Evolutionary conservation across 331 rosid species (phyloP).

Genomic region (Prunus yedoensis): DNA sequence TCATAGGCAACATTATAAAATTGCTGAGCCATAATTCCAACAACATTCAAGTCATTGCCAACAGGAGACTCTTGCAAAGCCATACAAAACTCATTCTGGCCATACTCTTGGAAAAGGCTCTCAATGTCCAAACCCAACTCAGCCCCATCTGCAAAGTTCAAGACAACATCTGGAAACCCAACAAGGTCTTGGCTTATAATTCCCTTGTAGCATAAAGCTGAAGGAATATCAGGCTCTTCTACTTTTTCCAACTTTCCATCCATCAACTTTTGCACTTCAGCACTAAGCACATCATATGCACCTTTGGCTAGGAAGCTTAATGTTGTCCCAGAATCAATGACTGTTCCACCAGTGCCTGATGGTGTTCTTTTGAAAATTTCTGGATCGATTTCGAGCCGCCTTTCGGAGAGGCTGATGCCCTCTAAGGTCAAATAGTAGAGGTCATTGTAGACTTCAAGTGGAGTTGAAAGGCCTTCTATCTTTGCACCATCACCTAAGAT

Average conservation of each 20-base stretch:
- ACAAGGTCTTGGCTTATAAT: not conserved
- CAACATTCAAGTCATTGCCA: not conserved
- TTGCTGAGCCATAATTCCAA: conserved; percentile 25
- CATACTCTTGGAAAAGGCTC: conserved; percentile 10
- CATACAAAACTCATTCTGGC: conserved; percentile 13
- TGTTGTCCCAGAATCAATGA: conserved; percentile 11
- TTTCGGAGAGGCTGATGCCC: conserved; percentile 21
- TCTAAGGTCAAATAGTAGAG: conserved; percentile 16
- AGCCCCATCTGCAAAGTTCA: conserved; percentile 17
- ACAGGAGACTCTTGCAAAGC: conserved; percentile 3
- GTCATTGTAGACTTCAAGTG: not conserved
- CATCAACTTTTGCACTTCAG: not conserved
- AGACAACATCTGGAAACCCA: conserved; percentile 15
- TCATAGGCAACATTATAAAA: conserved; percentile 44
- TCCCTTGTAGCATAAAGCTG: conserved; percentile 20
- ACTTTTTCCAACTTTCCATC: not conserved
- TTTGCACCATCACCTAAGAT: conserved; percentile 19
- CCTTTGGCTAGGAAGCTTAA: not conserved
- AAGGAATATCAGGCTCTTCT: not conserved
- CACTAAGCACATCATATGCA: not conserved
- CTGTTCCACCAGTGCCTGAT: not conserved
- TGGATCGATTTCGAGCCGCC: conserved; percentile 6
- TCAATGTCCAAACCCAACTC: conserved; percentile 13
- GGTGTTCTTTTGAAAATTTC: not conserved
- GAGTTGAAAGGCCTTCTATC: conserved; percentile 22